Base-by-base conservation (phyloP, 345 rosid genomes). In the Populus deltoides region DNA sequence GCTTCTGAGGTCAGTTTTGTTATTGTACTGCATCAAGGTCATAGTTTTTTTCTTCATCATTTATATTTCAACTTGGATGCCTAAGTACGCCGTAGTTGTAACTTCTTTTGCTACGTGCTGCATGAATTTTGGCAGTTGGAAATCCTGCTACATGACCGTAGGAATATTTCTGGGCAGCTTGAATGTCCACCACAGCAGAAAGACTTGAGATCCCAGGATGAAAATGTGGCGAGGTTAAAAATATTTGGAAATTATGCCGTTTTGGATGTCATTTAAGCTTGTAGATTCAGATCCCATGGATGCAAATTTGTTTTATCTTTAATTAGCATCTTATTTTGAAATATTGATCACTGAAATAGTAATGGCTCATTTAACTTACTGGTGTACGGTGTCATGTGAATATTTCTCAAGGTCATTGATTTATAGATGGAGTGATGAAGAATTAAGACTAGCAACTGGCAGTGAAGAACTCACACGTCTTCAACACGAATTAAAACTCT, bases 371-470 rank as follows among this genome's bases (percentile, higher is more conserved):
- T 77, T 55, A 77, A 80, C 76, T 78, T 39, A 18, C 41, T 49
- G 27, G 17, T 70, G 70, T 82, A 41, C 51, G 36, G 36, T 33
- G 36, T 4, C 33, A 31, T 81, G 62, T 82, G 84, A 83, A 71
- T 78, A 86, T 84, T 73, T 68, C 68, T 77, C 88, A 27, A 77
- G 84, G 83, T 80, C 73, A 39, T 80, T 67, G 68, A 68, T 68
- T 33, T 73, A 71, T 81, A 77, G 75, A 66, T 93, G 99, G 99
- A 92, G 84, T 66, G 84, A 85, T 59, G 94, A 91, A 78, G 96
- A 95, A 81, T 71, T 92, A 76, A 84, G 63, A 77, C 85, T 92
- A 78, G 98, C 98, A 76, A 87, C 96, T 59, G 98, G 98, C 65
- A 83, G 80, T 55, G 80, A 85, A 83, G 75, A 49, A 74, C 80